Percentiles rank a stretch among this genome's conserved stretches.
These are phyloP conservation scores for Sporothrix euskadiensis DNA, from an alignment of 2,329 filamentous ascomycete genomes.

Conservation along the genomic window DNA sequence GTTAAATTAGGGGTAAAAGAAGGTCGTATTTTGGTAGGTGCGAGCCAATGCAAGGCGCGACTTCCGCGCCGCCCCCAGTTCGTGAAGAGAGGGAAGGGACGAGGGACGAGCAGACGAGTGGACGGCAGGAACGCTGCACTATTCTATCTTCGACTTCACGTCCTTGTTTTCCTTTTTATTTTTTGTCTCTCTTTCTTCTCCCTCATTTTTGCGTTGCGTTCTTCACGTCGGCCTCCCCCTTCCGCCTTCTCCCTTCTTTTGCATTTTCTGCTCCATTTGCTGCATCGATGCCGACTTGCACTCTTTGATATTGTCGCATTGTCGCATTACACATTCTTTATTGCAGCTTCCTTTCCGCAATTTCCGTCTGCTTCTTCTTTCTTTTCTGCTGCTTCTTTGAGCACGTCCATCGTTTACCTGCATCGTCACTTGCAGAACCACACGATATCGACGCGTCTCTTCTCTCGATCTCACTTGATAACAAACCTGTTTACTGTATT, in stretches of 20 bases:
- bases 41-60: conserved; percentile 12
- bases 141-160: background rate
- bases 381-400: background rate
- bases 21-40: conserved; percentile 2
- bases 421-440: background rate
- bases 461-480: background rate
- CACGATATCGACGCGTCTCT: background rate
- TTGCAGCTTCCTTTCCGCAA: background rate
- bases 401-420: background rate
- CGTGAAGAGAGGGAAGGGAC: background rate
- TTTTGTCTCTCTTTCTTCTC: background rate
- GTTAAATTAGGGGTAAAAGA: conserved; percentile 19
- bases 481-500: background rate
- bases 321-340: background rate
- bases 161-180: conserved; percentile 4
- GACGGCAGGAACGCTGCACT: conserved; percentile 14
- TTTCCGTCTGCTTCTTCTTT: background rate
- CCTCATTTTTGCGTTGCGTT: conserved; percentile 2
- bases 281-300: background rate
- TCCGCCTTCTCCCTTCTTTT: background rate
- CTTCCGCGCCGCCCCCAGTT: background rate
- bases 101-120: background rate
- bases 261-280: background rate
- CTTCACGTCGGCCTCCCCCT: conserved; percentile 5
- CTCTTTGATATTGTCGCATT: background rate